Evolutionary conservation across 345 rosid genomes (phyloP), one percentile per base, ranked within the genome.

Genomic region (Balakata baccata): DNA sequence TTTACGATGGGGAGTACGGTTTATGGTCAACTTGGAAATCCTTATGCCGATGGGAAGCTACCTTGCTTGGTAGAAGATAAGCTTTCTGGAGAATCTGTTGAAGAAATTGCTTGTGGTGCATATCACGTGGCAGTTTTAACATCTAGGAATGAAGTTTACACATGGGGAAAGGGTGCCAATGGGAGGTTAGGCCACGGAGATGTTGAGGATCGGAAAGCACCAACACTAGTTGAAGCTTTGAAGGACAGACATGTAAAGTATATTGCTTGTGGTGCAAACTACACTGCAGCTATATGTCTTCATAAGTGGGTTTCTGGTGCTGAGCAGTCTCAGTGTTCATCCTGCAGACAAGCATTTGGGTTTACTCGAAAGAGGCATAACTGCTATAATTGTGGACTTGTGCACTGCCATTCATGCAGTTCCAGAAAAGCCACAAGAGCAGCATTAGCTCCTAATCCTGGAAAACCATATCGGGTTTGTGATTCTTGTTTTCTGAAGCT

Each of bases 131-230:
- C 90, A 2, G 93, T 86, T 72, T 79, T 94, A 75, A 92, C 96
- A n/a, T 83, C 96, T 37, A 84, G 84, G 77, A 92, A 90, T 62
- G 97, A 92, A 80, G 92, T 92, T 37, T 94, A 87, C 80, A 89
- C 97, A 13, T 94, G 98, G 98, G 98, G 98, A 1, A 94, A 89
- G 77, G 98, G 98, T 76, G 98, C 98, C 51, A 94, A 92, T 81
- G 98, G 98, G 77, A 90, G 97, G 81, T 71, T 94, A 85, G 98
- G 98, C 61, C 98, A 90, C 69, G 98, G 97, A 80, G 98, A 94
- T 74, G 43, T 86, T 18, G 98, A 94, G 81, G 98, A 94, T 79
- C 87, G 96, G 51, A 92, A 90, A 77, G 52, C 82, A 37, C 95
- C 98, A 8, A 84, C 94, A 74, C 72, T 89, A n/a, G 93, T 94